Percentiles rank a stretch among this genome's conserved stretches.
Conservation (phyloP, 441 rosid species). For the Rhodomyrtus psidioides region DNA sequence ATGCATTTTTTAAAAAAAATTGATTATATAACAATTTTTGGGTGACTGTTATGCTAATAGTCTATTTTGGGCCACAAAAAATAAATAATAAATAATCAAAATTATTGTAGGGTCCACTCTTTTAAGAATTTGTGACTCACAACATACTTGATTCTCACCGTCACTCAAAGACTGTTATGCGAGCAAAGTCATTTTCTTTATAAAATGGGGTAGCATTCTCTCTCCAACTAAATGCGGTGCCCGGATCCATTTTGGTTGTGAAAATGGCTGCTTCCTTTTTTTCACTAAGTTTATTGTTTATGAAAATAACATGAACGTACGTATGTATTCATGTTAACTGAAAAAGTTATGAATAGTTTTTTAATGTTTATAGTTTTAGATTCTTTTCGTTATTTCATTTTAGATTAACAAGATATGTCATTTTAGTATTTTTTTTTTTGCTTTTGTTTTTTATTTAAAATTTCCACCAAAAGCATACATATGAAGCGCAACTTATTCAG, state of each 20-base stretch:
- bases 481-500: not conserved
- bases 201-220: not conserved
- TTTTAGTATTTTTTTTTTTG: not conserved
- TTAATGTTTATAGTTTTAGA: not conserved
- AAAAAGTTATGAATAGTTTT: not conserved
- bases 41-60: no score
- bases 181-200: no score
- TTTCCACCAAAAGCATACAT: not conserved
- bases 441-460: not conserved
- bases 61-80: no score
- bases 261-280: not conserved
- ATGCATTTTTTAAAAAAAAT: not conserved
- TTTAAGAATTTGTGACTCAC: no score
- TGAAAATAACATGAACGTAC: not conserved
- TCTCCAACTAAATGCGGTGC: not conserved
- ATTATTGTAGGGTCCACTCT: no score
- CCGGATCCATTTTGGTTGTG: not conserved
- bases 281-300: not conserved
- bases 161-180: no score
- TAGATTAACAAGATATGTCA: not conserved
- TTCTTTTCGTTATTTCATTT: not conserved
- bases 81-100: no score
- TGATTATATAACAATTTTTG: no score
- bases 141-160: no score
- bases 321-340: not conserved